Base-by-base conservation (phyloP, 352 stramenopile species). In the Phytophthora vignae region DNA sequence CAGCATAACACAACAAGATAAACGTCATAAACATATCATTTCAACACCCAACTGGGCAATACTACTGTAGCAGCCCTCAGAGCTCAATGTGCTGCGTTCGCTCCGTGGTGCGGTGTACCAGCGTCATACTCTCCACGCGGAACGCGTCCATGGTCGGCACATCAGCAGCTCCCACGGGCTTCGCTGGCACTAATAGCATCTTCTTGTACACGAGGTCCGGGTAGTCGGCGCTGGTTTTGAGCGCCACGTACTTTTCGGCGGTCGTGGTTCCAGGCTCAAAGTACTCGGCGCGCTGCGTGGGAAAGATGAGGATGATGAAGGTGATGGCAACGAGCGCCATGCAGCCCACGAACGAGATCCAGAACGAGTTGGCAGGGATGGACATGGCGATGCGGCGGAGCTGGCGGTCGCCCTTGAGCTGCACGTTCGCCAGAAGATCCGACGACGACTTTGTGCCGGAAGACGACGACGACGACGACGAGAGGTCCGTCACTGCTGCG, bases 331-430 rank as follows among this genome's bases (percentile, higher is more conserved):
- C 25, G 2, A 84, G 53, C 12, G 74, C 36, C 8, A 74, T 29
- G 36, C 69, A 79, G 0, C 71, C 77, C 1, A 48, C 59, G 57
- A 82, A 59, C 2, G 77, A 82, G 19, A 77, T 75, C 46, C 68
- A 63, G 64, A 80, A 82, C 31, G 77, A 78, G 17, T 76, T 76
- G 3, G 15, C 17, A 0, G 77, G 74, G 56, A 84, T 82, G 0
- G 60, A 67, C 33, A 84, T 72, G 15, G 66, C 67, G 52, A 82
- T 74, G 17, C 56, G 55, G 12, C 77, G 74, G 9, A 79, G 57
- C 42, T 82, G 74, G 9, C 60, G 49, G 48, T 84, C 74, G 10
- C 77, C 77, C 49, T 84, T 80, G 33, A 84, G 74, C 59, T 77
- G 69, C 7, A 71, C 58, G 31, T 79, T 73, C 1, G 66, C 54